Evolutionary conservation across 2,329 filamentous ascomycete genomes (phyloP).

Genomic region (Dactylellina sp.): DNA sequence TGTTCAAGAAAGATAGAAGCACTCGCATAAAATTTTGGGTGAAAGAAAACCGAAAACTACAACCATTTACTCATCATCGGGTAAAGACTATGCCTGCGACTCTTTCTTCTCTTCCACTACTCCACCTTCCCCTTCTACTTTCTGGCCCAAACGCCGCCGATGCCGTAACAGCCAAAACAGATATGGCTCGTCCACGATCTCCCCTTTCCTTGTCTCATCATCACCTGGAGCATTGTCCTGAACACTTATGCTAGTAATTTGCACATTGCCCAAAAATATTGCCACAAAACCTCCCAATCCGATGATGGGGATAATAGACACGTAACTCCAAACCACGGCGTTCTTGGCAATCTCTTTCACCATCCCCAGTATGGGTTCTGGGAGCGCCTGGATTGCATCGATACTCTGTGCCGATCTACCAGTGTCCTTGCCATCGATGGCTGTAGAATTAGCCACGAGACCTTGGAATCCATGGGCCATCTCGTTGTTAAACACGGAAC

Average conservation of each 20-base stretch:
- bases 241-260: conserved; percentile 64
- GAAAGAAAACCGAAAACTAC: neutral
- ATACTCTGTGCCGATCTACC: conserved; percentile 63
- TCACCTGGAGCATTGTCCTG: conserved; percentile 59
- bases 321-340: conserved; percentile 75
- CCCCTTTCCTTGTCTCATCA: conserved; percentile 24
- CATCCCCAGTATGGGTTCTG: conserved; percentile 62
- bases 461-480: conserved; percentile 61
- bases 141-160: conserved; percentile 33
- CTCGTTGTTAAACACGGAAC: conserved; percentile 75
- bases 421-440: conserved; percentile 61
- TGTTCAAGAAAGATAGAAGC: too few relatives aligned
- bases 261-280: conserved; percentile 68
- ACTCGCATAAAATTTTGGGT: too few relatives aligned
- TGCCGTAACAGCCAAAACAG: conserved; percentile 51
- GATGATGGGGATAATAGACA: conserved; percentile 73
- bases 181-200: conserved; percentile 52
- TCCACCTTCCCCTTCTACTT: neutral
- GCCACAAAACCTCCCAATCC: conserved; percentile 66
- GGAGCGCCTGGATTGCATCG: conserved; percentile 62
- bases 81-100: neutral
- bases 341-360: conserved; percentile 67
- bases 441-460: conserved; percentile 61
- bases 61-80: neutral
- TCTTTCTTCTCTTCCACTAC: neutral